Base-by-base conservation (phyloP, 192 early-diverging fungal species). In the Backusella australiensis region DNA sequence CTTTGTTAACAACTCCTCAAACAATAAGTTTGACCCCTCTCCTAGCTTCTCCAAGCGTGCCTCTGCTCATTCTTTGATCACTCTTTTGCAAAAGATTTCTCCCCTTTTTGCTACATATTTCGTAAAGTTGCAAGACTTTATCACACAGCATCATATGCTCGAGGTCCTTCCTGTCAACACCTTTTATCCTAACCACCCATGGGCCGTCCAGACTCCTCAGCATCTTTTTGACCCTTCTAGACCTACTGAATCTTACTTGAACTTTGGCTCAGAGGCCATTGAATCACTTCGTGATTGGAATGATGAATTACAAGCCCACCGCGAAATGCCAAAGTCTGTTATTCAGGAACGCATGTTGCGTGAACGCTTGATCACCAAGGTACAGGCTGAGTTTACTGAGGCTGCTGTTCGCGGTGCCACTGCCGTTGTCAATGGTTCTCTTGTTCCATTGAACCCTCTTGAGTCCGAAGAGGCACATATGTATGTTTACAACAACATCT, bases 401-500 rank as follows among this genome's bases (percentile, higher is more conserved):
- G 94, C 96, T 35, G 97, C 97, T 19, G 85, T 92, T 34, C 87
- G 88, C 29, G 96, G 96, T 6, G 97, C 93, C 11, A 88, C 94
- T 79, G 88, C 91, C 14, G 92, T 98, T 46, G 90, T 97, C 39
- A 90, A 94, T 35, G 92, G 94, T 59, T 87, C 91, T 67, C 86
- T 96, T 46, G 79, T 89, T 23, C 85, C 95, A 8, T 77, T 96
- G 59, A 96, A 95, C 81, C 96, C 93, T 46, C 71, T 85, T 29
- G 95, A 96, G 35, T 73, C 91, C 1, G 86, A 81, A 17, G 91
- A 92, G n/a, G 86, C 89, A 67, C 91, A 93, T 75, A 94, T 97
- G 94, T 99, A 84, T 75, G 85, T 98, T 49, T 93, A 96, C 81
- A 97, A 96, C 86, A 97, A 97, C 80, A 98, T 99, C 63, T 98